Conservation (phyloP, 306 rosid genomes). For the Cicer judaicum region DNA sequence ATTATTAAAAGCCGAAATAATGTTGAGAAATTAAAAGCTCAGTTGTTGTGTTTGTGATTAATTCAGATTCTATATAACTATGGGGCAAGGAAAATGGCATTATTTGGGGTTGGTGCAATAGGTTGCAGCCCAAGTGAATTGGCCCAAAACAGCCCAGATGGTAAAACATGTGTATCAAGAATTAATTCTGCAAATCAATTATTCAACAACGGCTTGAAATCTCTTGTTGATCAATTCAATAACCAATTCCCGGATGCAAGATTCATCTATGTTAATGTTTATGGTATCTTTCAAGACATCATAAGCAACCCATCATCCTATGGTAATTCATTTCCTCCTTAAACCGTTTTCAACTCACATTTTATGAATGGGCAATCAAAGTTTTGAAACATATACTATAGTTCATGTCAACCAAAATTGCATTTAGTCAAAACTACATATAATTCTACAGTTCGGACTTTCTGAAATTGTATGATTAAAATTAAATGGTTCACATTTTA, state of each 20-base stretch:
- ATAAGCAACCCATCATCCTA: conserved; percentile 66
- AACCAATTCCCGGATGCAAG: conserved; percentile 63
- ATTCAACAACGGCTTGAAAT: conserved; percentile 68
- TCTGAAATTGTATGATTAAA: no score
- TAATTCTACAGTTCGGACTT: no score
- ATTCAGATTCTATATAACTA: conserved; percentile 65
- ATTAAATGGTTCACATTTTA: no score
- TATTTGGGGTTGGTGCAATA: conserved; percentile 89
- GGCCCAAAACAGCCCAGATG: conserved; percentile 87
- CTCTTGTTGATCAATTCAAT: conserved; percentile 73
- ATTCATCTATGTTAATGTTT: conserved; percentile 71
- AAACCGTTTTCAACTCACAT: background rate
- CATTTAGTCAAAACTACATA: no score
- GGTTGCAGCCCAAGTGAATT: conserved; percentile 86
- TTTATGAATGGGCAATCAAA: background rate
- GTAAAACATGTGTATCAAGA: conserved; percentile 71
- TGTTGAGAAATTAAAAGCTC: background rate
- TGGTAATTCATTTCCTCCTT: conserved; percentile 52
- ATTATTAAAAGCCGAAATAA: background rate
- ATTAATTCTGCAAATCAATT: conserved; percentile 84
- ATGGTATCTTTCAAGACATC: conserved; percentile 77
- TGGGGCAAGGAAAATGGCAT: conserved; percentile 87
- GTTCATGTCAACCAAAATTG: no score
- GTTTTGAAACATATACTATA: background rate
- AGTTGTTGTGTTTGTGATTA: conserved; percentile 26